Evolutionary conservation across 257 asterid genomes (phyloP).

Genomic region (Solanum etuberosum): DNA sequence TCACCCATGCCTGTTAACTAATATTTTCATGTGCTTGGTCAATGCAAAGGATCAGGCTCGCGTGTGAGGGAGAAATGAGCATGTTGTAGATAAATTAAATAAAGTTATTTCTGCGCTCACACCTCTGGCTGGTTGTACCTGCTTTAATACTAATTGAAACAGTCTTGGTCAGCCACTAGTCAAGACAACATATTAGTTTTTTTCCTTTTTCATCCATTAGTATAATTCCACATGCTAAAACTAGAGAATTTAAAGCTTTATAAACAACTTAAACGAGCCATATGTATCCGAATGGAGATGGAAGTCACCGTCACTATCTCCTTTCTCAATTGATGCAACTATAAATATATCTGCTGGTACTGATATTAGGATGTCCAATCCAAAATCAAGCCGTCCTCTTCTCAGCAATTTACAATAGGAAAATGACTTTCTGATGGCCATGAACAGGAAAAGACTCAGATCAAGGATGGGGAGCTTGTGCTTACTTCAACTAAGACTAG

Average conservation of each 20-base stretch:
- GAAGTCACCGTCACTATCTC: neutral
- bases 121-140: neutral
- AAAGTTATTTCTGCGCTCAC: neutral
- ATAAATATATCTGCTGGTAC: neutral
- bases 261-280: neutral
- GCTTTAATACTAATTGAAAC: neutral
- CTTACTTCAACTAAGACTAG: conserved; percentile 7
- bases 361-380: neutral
- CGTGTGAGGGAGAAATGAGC: neutral
- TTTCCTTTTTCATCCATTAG: neutral
- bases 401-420: neutral
- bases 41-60: neutral
- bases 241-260: neutral
- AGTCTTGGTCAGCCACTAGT: neutral
- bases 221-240: neutral
- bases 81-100: neutral
- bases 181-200: neutral
- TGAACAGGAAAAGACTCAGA: conserved; percentile 4
- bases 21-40: neutral
- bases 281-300: neutral
- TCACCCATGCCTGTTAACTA: neutral
- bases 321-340: neutral
- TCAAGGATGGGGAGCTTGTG: conserved; percentile 9
- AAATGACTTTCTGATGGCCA: neutral
- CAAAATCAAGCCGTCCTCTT: neutral